These are phyloP conservation scores for Botrytis pseudocinerea DNA, from an alignment of 2,329 filamentous ascomycete genomes.

Conservation along the genomic window DNA sequence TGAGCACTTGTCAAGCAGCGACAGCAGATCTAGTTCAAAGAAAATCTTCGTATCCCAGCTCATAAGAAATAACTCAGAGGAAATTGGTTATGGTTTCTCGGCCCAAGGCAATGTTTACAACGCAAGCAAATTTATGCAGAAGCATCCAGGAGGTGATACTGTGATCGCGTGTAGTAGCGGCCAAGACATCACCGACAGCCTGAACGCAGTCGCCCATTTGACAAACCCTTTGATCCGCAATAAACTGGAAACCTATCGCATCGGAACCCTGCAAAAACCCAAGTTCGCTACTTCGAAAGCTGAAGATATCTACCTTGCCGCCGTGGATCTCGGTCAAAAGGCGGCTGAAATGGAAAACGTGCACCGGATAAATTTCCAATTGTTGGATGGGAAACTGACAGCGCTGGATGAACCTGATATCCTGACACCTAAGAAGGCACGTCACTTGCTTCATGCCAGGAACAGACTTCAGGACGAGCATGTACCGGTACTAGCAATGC, in stretches of 20 bases:
- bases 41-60: background rate
- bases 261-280: background rate
- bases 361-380: background rate
- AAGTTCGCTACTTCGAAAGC: background rate
- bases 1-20: too few species aligned
- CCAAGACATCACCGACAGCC: conserved; percentile 3
- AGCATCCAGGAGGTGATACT: conserved; percentile 5
- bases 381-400: conserved; percentile 7
- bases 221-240: background rate
- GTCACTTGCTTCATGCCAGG: background rate
- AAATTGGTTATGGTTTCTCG: conserved; percentile 8
- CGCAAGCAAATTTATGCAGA: conserved; percentile 10
- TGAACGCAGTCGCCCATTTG: conserved; percentile 7
- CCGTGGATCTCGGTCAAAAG: conserved; percentile 8
- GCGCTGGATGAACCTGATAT: background rate
- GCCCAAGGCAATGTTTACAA: background rate
- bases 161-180: background rate
- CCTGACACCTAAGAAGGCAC: background rate
- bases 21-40: background rate
- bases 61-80: conserved; percentile 3
- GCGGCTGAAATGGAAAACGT: conserved; percentile 8
- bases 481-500: background rate
- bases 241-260: background rate
- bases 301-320: background rate
- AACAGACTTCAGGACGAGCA: background rate